phyloP scores from a whole-genome alignment of 192 early-diverging fungal species.

The Anaeromyces robustus region DNA sequence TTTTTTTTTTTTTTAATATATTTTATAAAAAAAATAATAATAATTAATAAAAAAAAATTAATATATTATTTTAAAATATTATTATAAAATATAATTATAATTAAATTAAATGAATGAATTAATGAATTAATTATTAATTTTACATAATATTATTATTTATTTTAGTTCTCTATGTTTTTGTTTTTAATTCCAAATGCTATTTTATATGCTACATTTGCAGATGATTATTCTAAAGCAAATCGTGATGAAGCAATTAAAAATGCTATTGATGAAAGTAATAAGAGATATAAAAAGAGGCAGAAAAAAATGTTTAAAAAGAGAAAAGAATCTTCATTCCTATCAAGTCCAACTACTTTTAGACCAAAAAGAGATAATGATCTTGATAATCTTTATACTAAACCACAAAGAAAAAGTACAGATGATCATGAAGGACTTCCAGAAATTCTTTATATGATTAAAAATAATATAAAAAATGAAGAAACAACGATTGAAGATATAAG shows the following conservation, averaged over 20 bases:
- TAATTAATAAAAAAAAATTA: no score
- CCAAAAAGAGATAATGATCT: neutral
- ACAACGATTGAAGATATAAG: neutral
- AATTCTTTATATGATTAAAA: neutral
- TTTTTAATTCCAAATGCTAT: neutral
- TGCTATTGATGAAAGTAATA: neutral
- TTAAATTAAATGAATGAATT: no score
- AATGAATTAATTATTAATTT: no score
- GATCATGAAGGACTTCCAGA: neutral
- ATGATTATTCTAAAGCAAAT: neutral
- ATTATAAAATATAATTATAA: no score
- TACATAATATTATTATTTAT: no score
- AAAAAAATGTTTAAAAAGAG: neutral
- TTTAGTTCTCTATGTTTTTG: neutral
- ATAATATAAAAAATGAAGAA: neutral
- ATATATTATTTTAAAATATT: no score
- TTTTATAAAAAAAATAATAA: no score
- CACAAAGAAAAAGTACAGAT: neutral
- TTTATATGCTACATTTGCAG: neutral
- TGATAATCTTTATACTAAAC: neutral
- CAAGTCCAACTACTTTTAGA: neutral
- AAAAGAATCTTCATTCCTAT: neutral
- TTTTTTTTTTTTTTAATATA: no score
- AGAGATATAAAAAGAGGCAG: neutral
- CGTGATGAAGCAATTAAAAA: neutral